Base-by-base conservation (phyloP, 441 rosid genomes). In the Adansonia gregorii region DNA sequence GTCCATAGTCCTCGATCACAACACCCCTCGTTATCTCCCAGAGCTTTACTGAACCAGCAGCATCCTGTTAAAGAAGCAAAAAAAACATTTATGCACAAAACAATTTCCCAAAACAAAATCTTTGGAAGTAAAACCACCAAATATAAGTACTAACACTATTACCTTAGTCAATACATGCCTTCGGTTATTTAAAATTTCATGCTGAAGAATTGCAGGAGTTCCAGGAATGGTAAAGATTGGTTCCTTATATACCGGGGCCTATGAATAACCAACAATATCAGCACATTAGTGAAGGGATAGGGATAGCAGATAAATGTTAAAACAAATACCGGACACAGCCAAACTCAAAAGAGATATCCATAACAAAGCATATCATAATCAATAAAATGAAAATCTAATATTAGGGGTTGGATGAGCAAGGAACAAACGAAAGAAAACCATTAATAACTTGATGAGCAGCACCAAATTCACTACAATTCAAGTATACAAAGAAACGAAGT, bases 91-190 rank as follows among this genome's bases (percentile, higher is more conserved):
- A 68, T 24, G 64, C 12, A 55, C 77, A 77, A 45, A 15, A 65
- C 43, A 52, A 73, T 48, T 41, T 17, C 59, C 64, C 65, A 78
- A 77, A 76, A 68, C 45, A 73, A 63, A 20, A 77, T 51, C 58
- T 4, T 12, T 14, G 56, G 63, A 8, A n/a, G 20, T 22, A 19
- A 55, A 55, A 19, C 12, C 41, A 3, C 22, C 63, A 51, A 59
- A 77, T 41, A 17, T 8, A 52, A 66, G 67, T 71, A 45, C 63
- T 59, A 65, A 6, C 10, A 63, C 41, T 73, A 72, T 82, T 81
- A 94, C 99, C 99, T 94, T 97, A 0, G 98, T 94, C 87, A 97
- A 88, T 67, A 97, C 93, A 84, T 97, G 98, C 88, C 98, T 90
- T 89, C 92, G 88, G 74, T 94, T 90, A 81, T 94, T 97, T 87